Base-by-base conservation (phyloP, 495 filamentous ascomycete species). In the Haplographium delicatum region DNA sequence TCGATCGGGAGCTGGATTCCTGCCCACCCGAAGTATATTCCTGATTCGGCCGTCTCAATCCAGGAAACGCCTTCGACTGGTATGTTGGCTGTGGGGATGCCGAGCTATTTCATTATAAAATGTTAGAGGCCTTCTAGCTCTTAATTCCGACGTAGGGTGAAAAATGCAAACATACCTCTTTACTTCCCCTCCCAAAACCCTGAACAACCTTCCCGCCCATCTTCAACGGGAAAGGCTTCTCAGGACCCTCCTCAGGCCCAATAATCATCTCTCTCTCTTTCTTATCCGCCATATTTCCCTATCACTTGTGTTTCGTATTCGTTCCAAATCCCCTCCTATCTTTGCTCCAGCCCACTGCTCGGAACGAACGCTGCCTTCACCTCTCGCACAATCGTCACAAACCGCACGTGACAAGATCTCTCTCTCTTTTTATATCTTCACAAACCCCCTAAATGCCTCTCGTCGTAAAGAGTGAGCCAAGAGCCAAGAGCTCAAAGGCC, bases 71-170 rank as follows among this genome's bases (percentile, higher is more conserved):
- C 81, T 47, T 84, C 82, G 48, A 95, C 74, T 33, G 93, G 90
- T 55, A 98, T 91, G 71, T 98, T 98, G 59, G 93, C 93, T 0
- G 93, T 98, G 2, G 93, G 93, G 67, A 97, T 96, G 48, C 91
- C 89, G 50, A 98, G 83, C 76, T 88, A n/a, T n/a, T n/a, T n/a
- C n/a, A n/a, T n/a, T n/a, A n/a, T n/a, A n/a, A n/a, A n/a, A n/a
- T n/a, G n/a, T n/a, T n/a, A n/a, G n/a, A n/a, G n/a, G n/a, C n/a
- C n/a, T n/a, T n/a, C n/a, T n/a, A n/a, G n/a, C n/a, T n/a, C n/a
- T n/a, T n/a, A n/a, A n/a, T n/a, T n/a, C n/a, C n/a, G 18, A 7
- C 7, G 13, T 31, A 41, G 6, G 38, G 38, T 24, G 13, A 23
- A 26, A 23, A 43, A 11, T 6, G 15, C 16, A 4, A 10, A 47